Evolutionary conservation across 106 monocot species (phyloP).

Genomic region (Iris macrosiphon): DNA sequence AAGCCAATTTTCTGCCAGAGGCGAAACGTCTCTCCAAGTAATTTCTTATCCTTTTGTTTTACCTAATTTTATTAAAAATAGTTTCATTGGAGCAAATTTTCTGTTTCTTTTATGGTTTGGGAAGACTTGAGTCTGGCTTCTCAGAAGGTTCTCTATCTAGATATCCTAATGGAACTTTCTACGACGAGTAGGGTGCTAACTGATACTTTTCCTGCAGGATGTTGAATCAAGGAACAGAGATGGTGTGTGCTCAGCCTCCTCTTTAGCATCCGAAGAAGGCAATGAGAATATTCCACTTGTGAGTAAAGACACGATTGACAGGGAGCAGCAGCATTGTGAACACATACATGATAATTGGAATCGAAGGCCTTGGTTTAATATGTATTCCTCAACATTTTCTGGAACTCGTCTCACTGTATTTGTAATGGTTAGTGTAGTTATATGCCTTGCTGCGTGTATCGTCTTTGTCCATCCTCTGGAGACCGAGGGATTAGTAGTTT

Average conservation of each 20-base stretch:
- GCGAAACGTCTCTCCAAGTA: too few relatives aligned
- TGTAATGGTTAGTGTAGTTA: constrained; percentile 28
- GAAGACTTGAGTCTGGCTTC: too few relatives aligned
- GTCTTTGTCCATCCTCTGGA: constrained; percentile 56
- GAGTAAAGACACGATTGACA: constrained; percentile 3
- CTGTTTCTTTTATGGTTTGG: too few relatives aligned
- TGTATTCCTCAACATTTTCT: constrained; percentile 11
- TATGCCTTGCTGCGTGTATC: constrained; percentile 68
- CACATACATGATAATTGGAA: constrained; percentile 15
- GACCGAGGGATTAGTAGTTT: constrained; percentile 25
- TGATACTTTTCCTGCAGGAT: constrained; percentile 23
- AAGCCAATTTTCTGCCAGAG: too few relatives aligned
- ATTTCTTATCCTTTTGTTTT: too few relatives aligned
- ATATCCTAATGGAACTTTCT: background rate
- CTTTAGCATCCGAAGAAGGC: constrained; percentile 5
- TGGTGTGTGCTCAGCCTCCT: constrained; percentile 2
- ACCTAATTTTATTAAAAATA: too few relatives aligned
- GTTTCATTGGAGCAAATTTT: too few relatives aligned
- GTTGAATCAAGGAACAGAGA: background rate
- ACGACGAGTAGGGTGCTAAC: background rate
- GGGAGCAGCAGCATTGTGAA: constrained; percentile 8
- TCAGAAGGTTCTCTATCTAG: too few relatives aligned
- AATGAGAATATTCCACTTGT: constrained; percentile 32
- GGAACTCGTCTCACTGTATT: constrained; percentile 27
- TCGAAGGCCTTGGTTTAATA: constrained; percentile 1